Evolutionary conservation across 2,329 filamentous ascomycete genomes (phyloP).

Genomic region (Bipolaris oryzae): DNA sequence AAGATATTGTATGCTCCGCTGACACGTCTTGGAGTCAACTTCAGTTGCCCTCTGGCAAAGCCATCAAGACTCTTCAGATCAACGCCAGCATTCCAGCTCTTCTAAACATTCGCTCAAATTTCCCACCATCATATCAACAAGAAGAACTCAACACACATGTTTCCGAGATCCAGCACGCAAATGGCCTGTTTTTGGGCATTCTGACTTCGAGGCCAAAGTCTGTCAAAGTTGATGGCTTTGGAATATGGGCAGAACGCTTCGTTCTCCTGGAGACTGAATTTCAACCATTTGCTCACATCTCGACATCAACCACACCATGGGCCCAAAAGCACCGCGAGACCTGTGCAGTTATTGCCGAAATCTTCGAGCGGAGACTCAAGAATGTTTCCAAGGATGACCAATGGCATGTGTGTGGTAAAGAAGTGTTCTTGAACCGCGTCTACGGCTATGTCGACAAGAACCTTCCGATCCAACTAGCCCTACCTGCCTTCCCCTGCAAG

Average conservation of each 20-base stretch:
- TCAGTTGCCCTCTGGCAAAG: conserved; percentile 31
- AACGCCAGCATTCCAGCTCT: conserved; percentile 24
- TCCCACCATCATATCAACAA: conserved; percentile 29
- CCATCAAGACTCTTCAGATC: conserved; percentile 31
- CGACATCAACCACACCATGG: conserved; percentile 25
- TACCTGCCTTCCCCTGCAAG: conserved; percentile 68
- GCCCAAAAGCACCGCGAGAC: conserved; percentile 26
- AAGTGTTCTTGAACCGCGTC: conserved; percentile 33
- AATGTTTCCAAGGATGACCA: conserved; percentile 38
- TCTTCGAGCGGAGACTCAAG: conserved; percentile 39
- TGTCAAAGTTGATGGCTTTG: conserved; percentile 31
- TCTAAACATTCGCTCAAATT: conserved; percentile 29
- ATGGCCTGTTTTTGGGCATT: conserved; percentile 31
- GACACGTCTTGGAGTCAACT: conserved; percentile 22
- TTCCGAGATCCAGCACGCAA: conserved; percentile 29
- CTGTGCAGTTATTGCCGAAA: conserved; percentile 27
- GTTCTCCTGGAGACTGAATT: conserved; percentile 39
- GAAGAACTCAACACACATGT: conserved; percentile 28
- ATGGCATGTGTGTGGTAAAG: conserved; percentile 33
- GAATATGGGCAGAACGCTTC: conserved; percentile 37
- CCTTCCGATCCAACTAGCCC: conserved; percentile 36
- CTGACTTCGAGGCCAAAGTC: conserved; percentile 32
- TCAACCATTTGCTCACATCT: conserved; percentile 28
- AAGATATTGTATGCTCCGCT: conserved; percentile 23
- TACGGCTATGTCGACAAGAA: conserved; percentile 36